A percentile compares a stretch with the other conserved stretches of the same genome.
These are phyloP conservation scores for Prunus fruticosa DNA, from an alignment of 306 rosid genomes.

Conservation along the genomic window DNA sequence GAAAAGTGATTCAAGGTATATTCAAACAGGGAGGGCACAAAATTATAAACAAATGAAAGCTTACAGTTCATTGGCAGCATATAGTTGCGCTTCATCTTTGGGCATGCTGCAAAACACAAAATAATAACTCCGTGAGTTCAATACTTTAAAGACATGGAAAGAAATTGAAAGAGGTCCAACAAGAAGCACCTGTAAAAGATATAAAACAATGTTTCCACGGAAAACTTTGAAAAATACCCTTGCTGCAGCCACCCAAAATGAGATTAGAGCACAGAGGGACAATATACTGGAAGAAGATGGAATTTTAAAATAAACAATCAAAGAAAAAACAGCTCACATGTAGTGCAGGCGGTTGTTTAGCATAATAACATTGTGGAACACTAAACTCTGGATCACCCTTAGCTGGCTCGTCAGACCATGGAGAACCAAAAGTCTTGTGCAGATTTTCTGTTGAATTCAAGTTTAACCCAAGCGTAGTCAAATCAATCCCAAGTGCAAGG, in stretches of 20 bases:
- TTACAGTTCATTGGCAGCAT: slow-evolving; percentile 91
- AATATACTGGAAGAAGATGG: slow-evolving; percentile 10
- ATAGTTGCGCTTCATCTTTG: slow-evolving; percentile 88
- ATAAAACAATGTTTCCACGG: slow-evolving; percentile 78
- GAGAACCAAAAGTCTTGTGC: slow-evolving; percentile 94
- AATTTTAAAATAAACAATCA: not conserved
- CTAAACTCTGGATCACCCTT: slow-evolving; percentile 92
- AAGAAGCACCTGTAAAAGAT: slow-evolving; percentile 84
- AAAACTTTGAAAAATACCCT: slow-evolving; percentile 70
- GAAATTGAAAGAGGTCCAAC: slow-evolving; percentile 4
- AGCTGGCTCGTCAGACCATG: slow-evolving; percentile 96
- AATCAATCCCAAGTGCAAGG: slow-evolving; percentile 93
- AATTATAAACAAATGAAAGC: slow-evolving; percentile 12
- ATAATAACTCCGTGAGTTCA: not conserved
- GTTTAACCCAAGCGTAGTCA: slow-evolving; percentile 88
- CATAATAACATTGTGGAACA: slow-evolving; percentile 79
- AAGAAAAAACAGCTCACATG: slow-evolving; percentile 47
- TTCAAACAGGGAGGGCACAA: not conserved
- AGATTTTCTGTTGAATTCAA: slow-evolving; percentile 93
- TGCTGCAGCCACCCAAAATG: slow-evolving; percentile 52
- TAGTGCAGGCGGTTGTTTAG: slow-evolving; percentile 76
- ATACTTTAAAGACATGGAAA: not conserved
- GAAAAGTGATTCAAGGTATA: not conserved
- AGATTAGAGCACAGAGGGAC: slow-evolving; percentile 17
- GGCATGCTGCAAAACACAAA: slow-evolving; percentile 76